Percentiles rank a stretch among this genome's conserved stretches.
phyloP scores from a whole-genome alignment of 371 early-diverging fungal genomes.

The Syncephalastrum sp. region DNA sequence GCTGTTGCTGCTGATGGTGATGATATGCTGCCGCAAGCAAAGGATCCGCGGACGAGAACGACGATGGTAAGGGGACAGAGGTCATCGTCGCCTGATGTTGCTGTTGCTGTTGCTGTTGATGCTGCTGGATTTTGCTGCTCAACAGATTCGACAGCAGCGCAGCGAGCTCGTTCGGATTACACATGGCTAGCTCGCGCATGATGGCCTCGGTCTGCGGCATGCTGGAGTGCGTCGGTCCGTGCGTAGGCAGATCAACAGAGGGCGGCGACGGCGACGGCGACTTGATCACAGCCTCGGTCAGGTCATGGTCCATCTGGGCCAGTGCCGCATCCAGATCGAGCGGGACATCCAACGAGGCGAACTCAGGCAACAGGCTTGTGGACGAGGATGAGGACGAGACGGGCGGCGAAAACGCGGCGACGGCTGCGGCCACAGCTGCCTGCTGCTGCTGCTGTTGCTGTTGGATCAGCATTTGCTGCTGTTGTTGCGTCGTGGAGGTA shows the following conservation, averaged over 20 bases:
- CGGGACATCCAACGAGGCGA: not conserved
- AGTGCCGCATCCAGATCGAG: conserved; percentile 5
- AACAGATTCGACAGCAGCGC: conserved; percentile 25
- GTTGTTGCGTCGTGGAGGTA: no score
- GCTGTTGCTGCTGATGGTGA: conserved; percentile 10
- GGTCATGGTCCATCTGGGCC: conserved; percentile 5
- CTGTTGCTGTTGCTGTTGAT: conserved; percentile 1
- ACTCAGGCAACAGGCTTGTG: no score
- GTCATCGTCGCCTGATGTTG: not conserved
- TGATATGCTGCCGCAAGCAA: not conserved
- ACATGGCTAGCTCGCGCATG: conserved; percentile 7
- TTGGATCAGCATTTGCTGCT: no score
- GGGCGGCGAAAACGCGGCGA: no score
- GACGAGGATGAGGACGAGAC: no score
- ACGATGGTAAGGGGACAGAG: no score
- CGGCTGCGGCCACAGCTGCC: no score
- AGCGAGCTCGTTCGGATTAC: conserved; percentile 26
- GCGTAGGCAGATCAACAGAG: not conserved
- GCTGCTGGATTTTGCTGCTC: not conserved
- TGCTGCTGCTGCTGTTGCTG: no score
- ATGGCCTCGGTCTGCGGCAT: conserved; percentile 3
- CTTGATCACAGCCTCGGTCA: not conserved
- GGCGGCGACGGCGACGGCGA: conserved; percentile 3
- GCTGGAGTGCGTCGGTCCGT: no score
- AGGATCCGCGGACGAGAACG: no score